These are phyloP conservation scores for Globisporangium canariense DNA, from an alignment of 352 stramenopile species.

Conservation along the genomic window DNA sequence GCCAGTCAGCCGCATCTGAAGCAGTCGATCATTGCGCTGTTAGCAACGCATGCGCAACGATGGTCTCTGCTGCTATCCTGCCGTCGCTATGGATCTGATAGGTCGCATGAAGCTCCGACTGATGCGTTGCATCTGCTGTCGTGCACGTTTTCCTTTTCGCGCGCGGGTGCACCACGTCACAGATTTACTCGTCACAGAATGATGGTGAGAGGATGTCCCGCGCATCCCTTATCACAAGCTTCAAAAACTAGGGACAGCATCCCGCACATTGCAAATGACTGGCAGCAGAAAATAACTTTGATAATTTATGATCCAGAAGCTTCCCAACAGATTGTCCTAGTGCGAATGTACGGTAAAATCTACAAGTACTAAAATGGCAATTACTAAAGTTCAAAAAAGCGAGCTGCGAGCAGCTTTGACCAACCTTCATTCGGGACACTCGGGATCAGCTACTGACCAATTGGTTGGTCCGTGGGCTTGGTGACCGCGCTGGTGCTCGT, in stretches of 20 bases:
- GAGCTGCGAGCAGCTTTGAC: not conserved
- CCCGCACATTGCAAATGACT: not conserved
- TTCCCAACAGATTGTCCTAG: not conserved
- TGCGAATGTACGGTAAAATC: not conserved
- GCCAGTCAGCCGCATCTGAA: no score
- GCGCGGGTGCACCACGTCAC: not conserved
- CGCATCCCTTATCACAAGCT: not conserved
- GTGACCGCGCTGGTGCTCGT: not conserved
- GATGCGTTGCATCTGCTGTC: no score
- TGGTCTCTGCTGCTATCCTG: no score
- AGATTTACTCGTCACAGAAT: not conserved
- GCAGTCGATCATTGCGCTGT: no score
- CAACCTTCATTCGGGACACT: conserved; percentile 1
- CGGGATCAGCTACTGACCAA: conserved; percentile 3
- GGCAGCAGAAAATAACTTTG: not conserved
- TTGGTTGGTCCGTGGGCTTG: conserved; percentile 12
- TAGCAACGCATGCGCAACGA: no score
- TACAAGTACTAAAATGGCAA: not conserved
- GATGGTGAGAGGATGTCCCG: not conserved
- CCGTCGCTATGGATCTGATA: no score
- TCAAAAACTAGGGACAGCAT: not conserved
- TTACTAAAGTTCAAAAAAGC: not conserved
- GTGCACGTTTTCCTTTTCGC: no score
- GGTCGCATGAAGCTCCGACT: no score
- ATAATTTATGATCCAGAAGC: not conserved